phyloP scores from a whole-genome alignment of 805 yeast genomes.

The Blastobotrys attinorum region DNA sequence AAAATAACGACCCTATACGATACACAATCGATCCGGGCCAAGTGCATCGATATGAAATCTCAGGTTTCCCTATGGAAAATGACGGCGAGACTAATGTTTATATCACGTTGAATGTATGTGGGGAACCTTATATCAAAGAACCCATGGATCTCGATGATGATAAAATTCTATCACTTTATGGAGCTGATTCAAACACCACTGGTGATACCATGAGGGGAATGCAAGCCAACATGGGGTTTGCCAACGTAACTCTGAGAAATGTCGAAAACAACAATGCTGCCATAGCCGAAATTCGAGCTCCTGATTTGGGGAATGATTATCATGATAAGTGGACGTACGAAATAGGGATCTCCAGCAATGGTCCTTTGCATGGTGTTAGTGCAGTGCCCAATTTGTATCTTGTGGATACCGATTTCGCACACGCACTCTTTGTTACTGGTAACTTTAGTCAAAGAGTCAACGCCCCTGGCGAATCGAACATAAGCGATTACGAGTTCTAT shows the following conservation, averaged over 20 bases:
- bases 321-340: conserved; percentile 47
- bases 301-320: conserved; percentile 1
- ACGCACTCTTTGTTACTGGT: conserved; percentile 60
- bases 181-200: background rate
- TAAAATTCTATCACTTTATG: background rate
- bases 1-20: conserved; percentile 12
- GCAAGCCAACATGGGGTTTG: conserved; percentile 21
- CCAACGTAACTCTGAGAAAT: conserved; percentile 18
- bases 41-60: conserved; percentile 20
- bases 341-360: conserved; percentile 40
- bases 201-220: background rate
- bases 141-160: background rate
- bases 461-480: conserved; percentile 6
- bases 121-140: conserved; percentile 19
- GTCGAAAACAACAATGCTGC: conserved; percentile 1
- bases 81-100: conserved; percentile 17
- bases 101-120: conserved; percentile 31
- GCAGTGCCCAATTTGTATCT: conserved; percentile 28
- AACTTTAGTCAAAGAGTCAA: conserved; percentile 30
- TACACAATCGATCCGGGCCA: conserved; percentile 29
- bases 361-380: conserved; percentile 9
- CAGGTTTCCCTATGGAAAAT: background rate
- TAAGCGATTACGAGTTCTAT: conserved; percentile 15
- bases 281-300: conserved; percentile 13
- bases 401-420: conserved; percentile 62